A percentile compares a stretch with the other conserved stretches of the same genome.
These are phyloP conservation scores for Deinandra increscens DNA, from an alignment of 129 eudicot genomes.

Conservation along the genomic window DNA sequence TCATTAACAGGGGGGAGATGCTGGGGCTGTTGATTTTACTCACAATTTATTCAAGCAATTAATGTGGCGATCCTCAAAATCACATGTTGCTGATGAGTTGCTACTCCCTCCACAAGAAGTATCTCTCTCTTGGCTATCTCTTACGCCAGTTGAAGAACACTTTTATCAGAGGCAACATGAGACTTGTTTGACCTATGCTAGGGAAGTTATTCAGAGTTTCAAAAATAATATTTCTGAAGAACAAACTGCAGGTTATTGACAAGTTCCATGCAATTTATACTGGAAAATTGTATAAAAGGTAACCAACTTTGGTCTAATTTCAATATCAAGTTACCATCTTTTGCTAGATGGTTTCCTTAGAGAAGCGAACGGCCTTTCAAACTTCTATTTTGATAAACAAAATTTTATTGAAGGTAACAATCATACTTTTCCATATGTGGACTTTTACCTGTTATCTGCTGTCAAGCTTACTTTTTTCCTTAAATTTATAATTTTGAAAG, in stretches of 20 bases:
- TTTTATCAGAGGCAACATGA: conserved; percentile 96
- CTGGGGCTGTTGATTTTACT: conserved; percentile 63
- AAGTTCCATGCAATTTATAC: not conserved
- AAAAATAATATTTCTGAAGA: conserved; percentile 41
- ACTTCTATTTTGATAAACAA: not conserved
- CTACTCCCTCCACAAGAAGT: conserved; percentile 94
- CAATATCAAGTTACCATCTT: conserved; percentile 10
- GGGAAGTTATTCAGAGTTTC: conserved; percentile 65
- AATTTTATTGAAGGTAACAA: not conserved
- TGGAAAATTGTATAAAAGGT: not conserved
- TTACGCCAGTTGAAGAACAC: conserved; percentile 81
- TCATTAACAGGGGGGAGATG: conserved; percentile 64
- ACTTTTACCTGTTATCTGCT: too few species aligned
- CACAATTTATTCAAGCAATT: conserved; percentile 65
- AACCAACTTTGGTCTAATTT: conserved; percentile 11
- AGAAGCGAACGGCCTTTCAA: not conserved
- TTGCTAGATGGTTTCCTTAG: conserved; percentile 1
- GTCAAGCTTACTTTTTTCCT: conserved; percentile 5
- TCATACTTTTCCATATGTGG: not conserved
- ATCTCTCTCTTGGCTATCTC: conserved; percentile 75
- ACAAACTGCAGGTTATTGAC: conserved; percentile 51
- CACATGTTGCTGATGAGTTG: conserved; percentile 76
- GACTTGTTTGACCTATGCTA: conserved; percentile 75
- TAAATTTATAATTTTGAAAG: not conserved
- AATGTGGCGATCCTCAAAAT: conserved; percentile 95